Base-by-base conservation (phyloP, 805 yeast genomes). In the Candida jianshihensis region DNA sequence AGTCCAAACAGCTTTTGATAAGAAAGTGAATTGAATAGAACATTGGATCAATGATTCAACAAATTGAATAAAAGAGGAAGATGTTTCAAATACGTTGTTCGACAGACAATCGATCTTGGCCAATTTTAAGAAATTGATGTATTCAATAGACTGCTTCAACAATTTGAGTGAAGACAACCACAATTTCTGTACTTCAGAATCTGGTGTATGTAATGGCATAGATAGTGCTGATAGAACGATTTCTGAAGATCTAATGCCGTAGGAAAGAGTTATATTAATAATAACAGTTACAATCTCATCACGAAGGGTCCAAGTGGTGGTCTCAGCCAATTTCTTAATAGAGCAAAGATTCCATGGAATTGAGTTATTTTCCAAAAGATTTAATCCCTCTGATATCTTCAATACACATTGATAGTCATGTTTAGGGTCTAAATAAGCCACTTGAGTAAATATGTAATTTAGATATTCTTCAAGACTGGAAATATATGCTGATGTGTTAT, bases 1-100 rank as follows among this genome's bases (percentile, higher is more conserved):
- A 27, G 44, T 33, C 54, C 56, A 50, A 9, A 55, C 39, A 10
- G 52, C 37, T 32, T 59, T 59, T 22, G 56, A 47, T 26, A 60
- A 36, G 19, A 57, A 53, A 2, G 55, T 49, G 31, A 51, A 43
- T 39, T 60, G 64, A n/a, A 52, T 37, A 1, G 59, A 56, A 2
- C 44, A 26, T n/a, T 37, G 32, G 16, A 51, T 34, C 15, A 46
- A 28, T 2, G 38, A n/a, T 2, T 46, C 38, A 6, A 41, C 15
- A 18, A 47, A 36, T 2, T 25, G 18, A 6, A 43, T 31, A 27
- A 38, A 49, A 0, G 34, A 27, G 1, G 27, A 18, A 6, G 40
- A 36, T 15, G 38, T 40, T 36, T 49, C 52, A 33, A 21, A 38
- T n/a, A 32, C 6, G 2, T 18, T 19, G 16, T 11, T 20, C 4